phyloP scores from a whole-genome alignment of 2,329 filamentous ascomycete genomes.

The Colletotrichum sp. region DNA sequence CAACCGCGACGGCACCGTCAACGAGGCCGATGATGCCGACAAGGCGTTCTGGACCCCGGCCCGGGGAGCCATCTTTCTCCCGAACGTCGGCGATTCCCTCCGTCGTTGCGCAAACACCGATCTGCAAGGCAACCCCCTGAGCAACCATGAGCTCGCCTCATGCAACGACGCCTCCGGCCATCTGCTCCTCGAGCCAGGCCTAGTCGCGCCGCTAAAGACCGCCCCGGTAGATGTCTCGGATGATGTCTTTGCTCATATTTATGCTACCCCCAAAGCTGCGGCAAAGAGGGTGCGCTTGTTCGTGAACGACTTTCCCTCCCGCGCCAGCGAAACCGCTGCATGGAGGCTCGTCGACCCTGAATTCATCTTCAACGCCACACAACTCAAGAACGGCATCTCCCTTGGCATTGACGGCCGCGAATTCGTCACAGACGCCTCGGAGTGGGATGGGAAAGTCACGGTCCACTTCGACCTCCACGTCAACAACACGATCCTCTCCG shows the following conservation, averaged over 20 bases:
- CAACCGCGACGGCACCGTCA: constrained; percentile 39
- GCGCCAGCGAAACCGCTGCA: not conserved
- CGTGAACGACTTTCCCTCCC: constrained; percentile 1
- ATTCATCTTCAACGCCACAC: constrained; percentile 30
- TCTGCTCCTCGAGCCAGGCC: constrained; percentile 31
- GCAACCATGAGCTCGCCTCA: constrained; percentile 30
- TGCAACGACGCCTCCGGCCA: constrained; percentile 43
- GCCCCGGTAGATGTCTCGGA: constrained; percentile 28
- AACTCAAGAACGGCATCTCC: constrained; percentile 32
- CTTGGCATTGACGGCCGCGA: constrained; percentile 42
- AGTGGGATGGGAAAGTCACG: constrained; percentile 33
- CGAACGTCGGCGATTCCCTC: constrained; percentile 39
- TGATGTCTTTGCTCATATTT: constrained; percentile 22
- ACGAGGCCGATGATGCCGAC: constrained; percentile 27
- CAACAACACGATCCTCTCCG: constrained; percentile 18
- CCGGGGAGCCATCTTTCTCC: constrained; percentile 38
- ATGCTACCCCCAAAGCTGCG: not conserved
- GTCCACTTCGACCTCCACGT: constrained; percentile 34
- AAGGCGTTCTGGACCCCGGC: constrained; percentile 29
- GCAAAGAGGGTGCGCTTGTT: constrained; percentile 33
- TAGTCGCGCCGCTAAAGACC: constrained; percentile 36
- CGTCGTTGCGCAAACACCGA: constrained; percentile 30
- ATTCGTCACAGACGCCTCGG: constrained; percentile 21
- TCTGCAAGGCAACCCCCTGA: constrained; percentile 5
- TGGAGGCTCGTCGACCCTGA: constrained; percentile 33